Conservation (phyloP, 306 rosid genomes). For the Quercus glauca region DNA sequence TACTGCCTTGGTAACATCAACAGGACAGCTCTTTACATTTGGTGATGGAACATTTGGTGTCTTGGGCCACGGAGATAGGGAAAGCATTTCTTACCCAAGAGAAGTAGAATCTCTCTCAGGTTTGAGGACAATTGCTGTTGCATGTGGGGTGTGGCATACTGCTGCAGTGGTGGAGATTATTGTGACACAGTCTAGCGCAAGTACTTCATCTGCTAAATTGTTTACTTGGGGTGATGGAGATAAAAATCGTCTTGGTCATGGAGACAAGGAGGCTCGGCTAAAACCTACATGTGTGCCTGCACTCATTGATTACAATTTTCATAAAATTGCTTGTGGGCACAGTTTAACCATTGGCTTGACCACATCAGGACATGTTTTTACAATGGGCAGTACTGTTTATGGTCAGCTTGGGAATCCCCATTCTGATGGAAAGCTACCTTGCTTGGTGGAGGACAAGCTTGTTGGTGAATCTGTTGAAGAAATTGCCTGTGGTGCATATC, state of each 20-base stretch:
- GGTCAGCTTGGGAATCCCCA: slow-evolving; percentile 97
- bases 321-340: slow-evolving; percentile 91
- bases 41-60: slow-evolving; percentile 99
- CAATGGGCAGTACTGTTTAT: slow-evolving; percentile 96
- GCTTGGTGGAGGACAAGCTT: slow-evolving; percentile 81
- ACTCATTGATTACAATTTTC: slow-evolving; percentile 82
- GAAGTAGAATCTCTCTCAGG: slow-evolving; percentile 89
- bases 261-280: slow-evolving; percentile 91
- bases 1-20: slow-evolving; percentile 84
- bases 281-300: slow-evolving; percentile 89
- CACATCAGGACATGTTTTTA: slow-evolving; percentile 75
- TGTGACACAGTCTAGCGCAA: slow-evolving; percentile 75
- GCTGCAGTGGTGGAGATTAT: slow-evolving; percentile 97
- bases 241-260: slow-evolving; percentile 93
- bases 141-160: slow-evolving; percentile 99
- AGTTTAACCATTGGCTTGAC: slow-evolving; percentile 92
- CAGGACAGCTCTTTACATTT: slow-evolving; percentile 86
- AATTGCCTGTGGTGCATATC: slow-evolving; percentile 96
- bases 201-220: slow-evolving; percentile 76
- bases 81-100: slow-evolving; percentile 69
- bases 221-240: slow-evolving; percentile 99
- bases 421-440: slow-evolving; percentile 85
- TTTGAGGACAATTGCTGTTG: slow-evolving; percentile 81
- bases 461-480: slow-evolving; percentile 69
- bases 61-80: slow-evolving; percentile 89